Evolutionary conservation across 805 yeast genomes (phyloP), one percentile per base, ranked within the genome.

Genomic region (Candida alai): DNA sequence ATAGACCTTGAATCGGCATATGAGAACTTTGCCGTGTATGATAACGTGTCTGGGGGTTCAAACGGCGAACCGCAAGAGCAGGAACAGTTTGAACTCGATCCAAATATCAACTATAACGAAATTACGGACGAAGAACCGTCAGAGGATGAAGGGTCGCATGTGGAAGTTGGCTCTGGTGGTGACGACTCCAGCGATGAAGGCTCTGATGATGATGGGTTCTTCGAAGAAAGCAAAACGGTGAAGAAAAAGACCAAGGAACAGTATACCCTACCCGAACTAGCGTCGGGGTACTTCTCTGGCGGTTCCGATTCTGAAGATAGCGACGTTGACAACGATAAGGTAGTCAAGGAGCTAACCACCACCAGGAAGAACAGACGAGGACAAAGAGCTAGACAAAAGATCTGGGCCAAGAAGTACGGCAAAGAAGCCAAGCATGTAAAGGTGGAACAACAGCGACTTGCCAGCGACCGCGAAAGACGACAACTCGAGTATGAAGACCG

Each of bases 381-480:
- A 17, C 98, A 93, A 65, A 73, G 97, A 40, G 98, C 97, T 1
- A 79, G 98, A 63, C 93, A 90, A 57, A 83, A 84, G 68, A 87
- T 93, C 34, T 93, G 97, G 97, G 98, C 88, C 54, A 66, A 74
- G 61, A 90, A 93, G 57, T 93, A 70, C 54, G 97, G 97, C 18
- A 57, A 58, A 13, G 64, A 68, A 17, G 98, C 98, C n/a, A 80
- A 77, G 37, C 98, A 93, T 56, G 73, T 89, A 16, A 68, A 75
- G 50, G 73, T 78, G 45, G 84, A 84, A 47, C 60, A 68, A n/a
- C 76, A 70, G 30, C 69, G 78, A 26, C 56, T 63, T 19, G 62
- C 58, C 28, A 71, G 71, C 28, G 82, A 79, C 42, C 66, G 83
- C 40, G 79, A 79, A 44, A 65, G 67, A 39, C 71, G 73, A 47